Evolutionary conservation across 2,329 filamentous ascomycete species (phyloP), one percentile per base, ranked within the genome.

Genomic region (Chaetomium globosum): DNA sequence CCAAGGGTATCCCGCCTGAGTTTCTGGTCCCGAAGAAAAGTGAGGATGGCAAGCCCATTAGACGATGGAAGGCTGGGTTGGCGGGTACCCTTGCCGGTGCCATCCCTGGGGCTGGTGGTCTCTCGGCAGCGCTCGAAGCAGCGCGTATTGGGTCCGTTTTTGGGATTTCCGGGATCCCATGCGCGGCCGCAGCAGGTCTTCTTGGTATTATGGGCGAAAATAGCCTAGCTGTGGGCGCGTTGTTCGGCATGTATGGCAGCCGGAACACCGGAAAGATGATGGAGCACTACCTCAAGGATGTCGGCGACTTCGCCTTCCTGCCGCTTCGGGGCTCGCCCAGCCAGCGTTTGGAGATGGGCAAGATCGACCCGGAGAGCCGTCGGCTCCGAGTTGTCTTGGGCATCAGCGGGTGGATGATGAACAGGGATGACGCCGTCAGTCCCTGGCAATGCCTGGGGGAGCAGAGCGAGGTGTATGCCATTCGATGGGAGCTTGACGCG

Each of bases 171-270:
- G 92, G 92, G 1, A 82, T 97, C 0, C 88, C 89, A 21, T 84
- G 88, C 1, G 88, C 88, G 2, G 87, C 89, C 26, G 89, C 92
- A 12, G 92, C 93, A 23, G 87, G 87, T 1, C 87, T 97, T 61
- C 80, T 98, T 0, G 94, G 93, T 12, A 84, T 88, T 21, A 82
- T 97, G 73, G 90, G 92, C 2, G 89, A 93, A 46, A 95, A 90
- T 67, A 86, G 89, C 5, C 85, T 95, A 19, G 81, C 93, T 51
- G 89, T 97, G 33, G 94, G 93, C 19, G 87, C 90, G 46, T 80
- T 98, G 48, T 97, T 98, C 73, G 95, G 95, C 9, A 91, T 95
- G n/a, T 97, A 96, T 74, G 91, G 91, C 52, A 88, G 89, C 1
- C 86, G 89, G 43, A 93, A 96, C 83, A 91, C 90, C 0, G 87